Evolutionary conservation across 2,329 filamentous ascomycete genomes (phyloP).

Genomic region (Thermothelomyces thermophilus): DNA sequence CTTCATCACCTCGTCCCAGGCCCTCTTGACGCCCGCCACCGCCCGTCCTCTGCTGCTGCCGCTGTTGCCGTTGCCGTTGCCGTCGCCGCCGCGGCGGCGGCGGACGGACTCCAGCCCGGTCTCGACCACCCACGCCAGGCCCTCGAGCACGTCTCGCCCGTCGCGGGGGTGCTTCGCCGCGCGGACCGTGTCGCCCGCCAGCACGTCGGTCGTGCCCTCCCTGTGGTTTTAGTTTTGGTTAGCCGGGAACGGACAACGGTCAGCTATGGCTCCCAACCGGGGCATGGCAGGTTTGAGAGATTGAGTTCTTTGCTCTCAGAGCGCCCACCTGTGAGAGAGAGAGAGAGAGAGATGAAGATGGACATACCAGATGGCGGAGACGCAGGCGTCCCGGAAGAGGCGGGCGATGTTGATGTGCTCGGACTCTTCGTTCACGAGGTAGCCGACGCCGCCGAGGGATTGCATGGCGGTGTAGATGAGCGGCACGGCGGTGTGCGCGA

Average conservation of each 20-base stretch:
- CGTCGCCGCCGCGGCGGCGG: no score
- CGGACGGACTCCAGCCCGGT: constrained; percentile 22
- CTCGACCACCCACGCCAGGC: constrained; percentile 37
- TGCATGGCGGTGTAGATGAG: constrained; percentile 56
- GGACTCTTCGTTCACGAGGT: constrained; percentile 54
- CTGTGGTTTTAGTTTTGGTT: no score
- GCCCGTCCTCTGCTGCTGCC: no score
- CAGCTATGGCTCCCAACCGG: no score
- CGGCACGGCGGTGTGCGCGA: constrained; percentile 43
- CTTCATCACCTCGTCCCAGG: constrained; percentile 40
- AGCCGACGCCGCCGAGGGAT: constrained; percentile 59
- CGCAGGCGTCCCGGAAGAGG: constrained; percentile 57
- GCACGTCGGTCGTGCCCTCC: constrained; percentile 63
- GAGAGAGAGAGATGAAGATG: no score
- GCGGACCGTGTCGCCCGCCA: constrained; percentile 47
- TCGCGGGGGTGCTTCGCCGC: constrained; percentile 40
- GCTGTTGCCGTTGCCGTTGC: no score
- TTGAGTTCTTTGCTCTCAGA: no score
- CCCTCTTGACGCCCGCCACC: constrained; percentile 29
- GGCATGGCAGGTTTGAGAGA: no score
- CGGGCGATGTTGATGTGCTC: constrained; percentile 61
- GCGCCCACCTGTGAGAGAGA: no score
- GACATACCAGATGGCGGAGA: constrained; percentile 47
- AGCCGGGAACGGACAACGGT: no score
- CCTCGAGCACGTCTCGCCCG: constrained; percentile 34